phyloP scores from a whole-genome alignment of 2,329 filamentous ascomycete species.

The Alternaria triticina region DNA sequence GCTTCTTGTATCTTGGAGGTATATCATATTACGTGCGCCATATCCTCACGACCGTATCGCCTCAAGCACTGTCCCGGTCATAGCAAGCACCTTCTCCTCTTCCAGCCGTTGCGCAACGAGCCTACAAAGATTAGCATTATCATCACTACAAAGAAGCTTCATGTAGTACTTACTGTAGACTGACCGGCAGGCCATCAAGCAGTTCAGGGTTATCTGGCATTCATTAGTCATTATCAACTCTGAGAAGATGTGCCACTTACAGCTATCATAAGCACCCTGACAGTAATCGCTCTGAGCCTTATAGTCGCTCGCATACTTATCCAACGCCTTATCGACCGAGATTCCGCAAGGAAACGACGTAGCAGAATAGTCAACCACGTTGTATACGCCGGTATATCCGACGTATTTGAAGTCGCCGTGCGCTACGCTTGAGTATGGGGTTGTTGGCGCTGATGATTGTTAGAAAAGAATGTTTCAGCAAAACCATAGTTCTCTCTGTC shows the following conservation, averaged over 20 bases:
- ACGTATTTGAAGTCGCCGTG: conserved; percentile 55
- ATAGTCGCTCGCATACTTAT: conserved; percentile 34
- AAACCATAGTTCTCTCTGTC: conserved; percentile 4
- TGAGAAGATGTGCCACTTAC: conserved; percentile 40
- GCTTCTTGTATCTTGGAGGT: background rate
- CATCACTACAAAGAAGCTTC: background rate
- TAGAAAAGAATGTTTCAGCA: background rate
- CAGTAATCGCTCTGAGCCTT: conserved; percentile 48
- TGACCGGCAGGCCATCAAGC: conserved; percentile 54
- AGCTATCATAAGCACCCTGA: conserved; percentile 47
- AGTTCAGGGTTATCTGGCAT: conserved; percentile 44
- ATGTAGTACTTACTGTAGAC: conserved; percentile 41
- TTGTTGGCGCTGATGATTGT: conserved; percentile 48
- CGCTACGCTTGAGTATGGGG: conserved; percentile 52
- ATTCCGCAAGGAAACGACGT: conserved; percentile 54
- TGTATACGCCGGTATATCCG: conserved; percentile 56
- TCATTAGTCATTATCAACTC: background rate
- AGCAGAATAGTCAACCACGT: conserved; percentile 56
- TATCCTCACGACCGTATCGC: conserved; percentile 21
- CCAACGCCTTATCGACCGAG: conserved; percentile 48
- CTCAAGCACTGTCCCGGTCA: conserved; percentile 46
- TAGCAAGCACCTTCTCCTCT: conserved; percentile 52
- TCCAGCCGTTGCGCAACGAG: conserved; percentile 50
- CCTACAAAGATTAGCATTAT: conserved; percentile 10
- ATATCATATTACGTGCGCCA: too few relatives aligned